A percentile compares a stretch with the other conserved stretches of the same genome.
These are phyloP conservation scores for Amniculicola lignicola DNA, from an alignment of 495 filamentous ascomycete species.

Conservation along the genomic window DNA sequence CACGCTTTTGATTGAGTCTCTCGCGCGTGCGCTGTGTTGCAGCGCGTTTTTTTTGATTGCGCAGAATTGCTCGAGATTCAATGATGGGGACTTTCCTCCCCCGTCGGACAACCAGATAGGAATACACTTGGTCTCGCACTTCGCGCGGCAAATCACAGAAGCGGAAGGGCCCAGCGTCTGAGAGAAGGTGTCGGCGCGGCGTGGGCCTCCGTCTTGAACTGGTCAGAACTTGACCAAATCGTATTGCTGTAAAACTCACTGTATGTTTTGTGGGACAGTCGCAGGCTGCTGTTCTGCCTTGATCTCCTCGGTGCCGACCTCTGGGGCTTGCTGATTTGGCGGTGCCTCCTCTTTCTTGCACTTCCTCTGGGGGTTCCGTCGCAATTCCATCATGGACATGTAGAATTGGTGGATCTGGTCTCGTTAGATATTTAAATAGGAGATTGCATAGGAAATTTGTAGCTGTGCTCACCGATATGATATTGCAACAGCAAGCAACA, in stretches of 20 bases:
- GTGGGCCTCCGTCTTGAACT: neutral
- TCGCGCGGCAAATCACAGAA: constrained; percentile 25
- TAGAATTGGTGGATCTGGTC: constrained; percentile 29
- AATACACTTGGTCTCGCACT: constrained; percentile 29
- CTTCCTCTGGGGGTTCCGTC: constrained; percentile 22
- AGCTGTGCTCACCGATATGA: constrained; percentile 4
- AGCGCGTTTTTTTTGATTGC: constrained; percentile 15
- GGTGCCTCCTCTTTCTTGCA: constrained; percentile 21
- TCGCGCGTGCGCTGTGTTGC: constrained; percentile 17
- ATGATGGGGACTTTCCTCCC: constrained; percentile 15
- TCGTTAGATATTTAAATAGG: constrained; percentile 12
- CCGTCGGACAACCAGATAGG: constrained; percentile 19
- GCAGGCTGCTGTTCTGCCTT: neutral
- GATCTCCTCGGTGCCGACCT: neutral
- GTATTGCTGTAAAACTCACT: no score
- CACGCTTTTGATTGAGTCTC: constrained; percentile 21
- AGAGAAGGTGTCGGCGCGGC: neutral
- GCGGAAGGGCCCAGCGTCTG: constrained; percentile 6
- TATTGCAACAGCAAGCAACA: constrained; percentile 30
- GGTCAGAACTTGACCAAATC: neutral
- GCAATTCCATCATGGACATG: constrained; percentile 24
- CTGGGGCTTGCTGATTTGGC: neutral
- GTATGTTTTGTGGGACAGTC: neutral
- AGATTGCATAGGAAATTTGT: neutral
- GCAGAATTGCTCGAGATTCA: constrained; percentile 11